Evolutionary conservation across 2,329 filamentous ascomycete genomes (phyloP), one percentile per base, ranked within the genome.

Genomic region (Hypoxylon sp.): DNA sequence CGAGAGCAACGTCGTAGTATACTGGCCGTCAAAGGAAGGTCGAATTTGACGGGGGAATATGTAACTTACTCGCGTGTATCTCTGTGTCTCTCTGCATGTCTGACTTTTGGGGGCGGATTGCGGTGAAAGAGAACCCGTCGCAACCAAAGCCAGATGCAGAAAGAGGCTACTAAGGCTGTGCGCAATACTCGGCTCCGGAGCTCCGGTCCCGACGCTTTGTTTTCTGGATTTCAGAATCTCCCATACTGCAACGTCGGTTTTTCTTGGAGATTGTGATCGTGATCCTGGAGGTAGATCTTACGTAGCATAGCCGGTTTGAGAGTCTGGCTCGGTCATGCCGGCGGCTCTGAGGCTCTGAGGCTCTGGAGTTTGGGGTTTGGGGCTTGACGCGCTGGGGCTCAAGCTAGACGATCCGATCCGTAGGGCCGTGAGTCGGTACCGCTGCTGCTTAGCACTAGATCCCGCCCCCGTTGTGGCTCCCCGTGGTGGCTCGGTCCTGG

Each of bases 121-220:
- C 21, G 39, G 47, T 21, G 32, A 21, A 29, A 53, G 15, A 37
- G 17, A 27, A 27, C 17, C 15, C 32, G 42, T 42, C 8, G 19
- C 29, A 53, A 15, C 27, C 17, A 57, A 31, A 32, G 35, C 46
- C 47, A 39, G 29, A 27, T 27, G 17, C 48, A 54, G 42, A 15
- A 50, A 46, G 17, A 46, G 56, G 32, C 57, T 51, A 47, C n/a
- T n/a, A n/a, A n/a, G 53, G 59, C 52, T 62, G 47, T 61, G 56
- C 53, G 44, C 15, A 8, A 53, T 15, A n/a, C 21, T 63, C 58
- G 65, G 65, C 39, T n/a, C 68, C 68, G 65, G 62, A 47, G 50
- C 50, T 65, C 65, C 68, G 68, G 68, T 47, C 61, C 68, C 68
- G 68, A 68, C 31, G 29, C 6, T 32, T 56, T 48, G n/a, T 44